Conservation (phyloP, 768 basidiomycete species). For the Boletus sensibilis region DNA sequence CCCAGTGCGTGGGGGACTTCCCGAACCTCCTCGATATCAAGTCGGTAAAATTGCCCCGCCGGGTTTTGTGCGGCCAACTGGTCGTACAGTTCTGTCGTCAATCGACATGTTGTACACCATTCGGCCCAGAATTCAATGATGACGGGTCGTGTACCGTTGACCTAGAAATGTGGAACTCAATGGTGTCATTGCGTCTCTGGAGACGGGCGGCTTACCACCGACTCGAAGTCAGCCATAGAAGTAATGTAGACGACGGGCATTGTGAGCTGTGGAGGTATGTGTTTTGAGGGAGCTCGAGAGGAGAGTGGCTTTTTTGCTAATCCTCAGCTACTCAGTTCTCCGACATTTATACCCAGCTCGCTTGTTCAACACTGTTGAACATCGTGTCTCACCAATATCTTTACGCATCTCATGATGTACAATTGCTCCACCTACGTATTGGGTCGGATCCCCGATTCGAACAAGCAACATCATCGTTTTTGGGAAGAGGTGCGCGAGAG, state of each 20-base stretch:
- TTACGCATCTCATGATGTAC: conserved; percentile 11
- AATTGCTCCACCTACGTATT: conserved; percentile 20
- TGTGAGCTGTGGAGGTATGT: conserved; percentile 12
- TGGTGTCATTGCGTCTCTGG: background rate
- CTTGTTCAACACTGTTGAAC: conserved; percentile 10
- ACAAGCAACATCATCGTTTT: conserved; percentile 16
- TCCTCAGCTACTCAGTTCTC: conserved; percentile 7
- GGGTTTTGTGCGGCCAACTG: conserved; percentile 30
- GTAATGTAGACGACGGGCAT: conserved; percentile 28
- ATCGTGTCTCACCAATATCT: conserved; percentile 17
- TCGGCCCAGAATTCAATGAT: conserved; percentile 35
- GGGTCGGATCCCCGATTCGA: conserved; percentile 25
- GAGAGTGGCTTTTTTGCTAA: conserved; percentile 17
- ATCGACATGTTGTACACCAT: conserved; percentile 28
- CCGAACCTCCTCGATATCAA: conserved; percentile 30
- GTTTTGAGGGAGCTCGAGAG: conserved; percentile 11
- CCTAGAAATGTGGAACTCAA: conserved; percentile 17
- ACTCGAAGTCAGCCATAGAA: conserved; percentile 27
- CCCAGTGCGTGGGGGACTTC: conserved; percentile 25
- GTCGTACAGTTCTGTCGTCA: conserved; percentile 22
- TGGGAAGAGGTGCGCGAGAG: conserved; percentile 16
- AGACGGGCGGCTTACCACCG: conserved; percentile 16
- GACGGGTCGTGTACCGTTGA: conserved; percentile 22
- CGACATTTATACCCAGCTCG: conserved; percentile 29
- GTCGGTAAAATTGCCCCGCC: conserved; percentile 28